Evolutionary conservation across 495 filamentous ascomycete genomes (phyloP), one percentile per base, ranked within the genome.

Genomic region (Aspergillus leporis): DNA sequence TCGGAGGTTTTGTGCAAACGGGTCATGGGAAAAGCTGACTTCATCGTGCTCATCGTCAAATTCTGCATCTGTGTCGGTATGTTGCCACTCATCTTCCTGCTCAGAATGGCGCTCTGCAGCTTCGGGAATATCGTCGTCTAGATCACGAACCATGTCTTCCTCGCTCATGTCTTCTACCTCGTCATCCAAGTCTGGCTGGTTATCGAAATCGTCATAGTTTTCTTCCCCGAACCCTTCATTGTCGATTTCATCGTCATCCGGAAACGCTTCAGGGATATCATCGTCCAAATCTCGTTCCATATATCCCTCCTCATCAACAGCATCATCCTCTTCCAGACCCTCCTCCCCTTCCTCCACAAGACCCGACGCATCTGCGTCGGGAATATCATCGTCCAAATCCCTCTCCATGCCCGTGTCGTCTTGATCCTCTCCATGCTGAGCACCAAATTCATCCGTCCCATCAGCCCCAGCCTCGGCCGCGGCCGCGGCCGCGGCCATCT

Each of bases 11-110:
- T 70, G 63, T 5, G 59, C 49, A 43, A 72, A 70, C 8, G 62
- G 66, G 19, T 66, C 58, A 31, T 67, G 68, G 5, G 68, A 49
- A 34, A 67, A 65, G 60, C 65, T 69, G n/a, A 67, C 47, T 12
- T 76, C 64, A n/a, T 69, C 62, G 16, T 70, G 63, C 3, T 75
- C 74, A 25, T 79, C 78, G 31, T 82, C 82, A 21, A 89, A 71
- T 56, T 87, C 85, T n/a, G 80, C 82, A 61, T 93, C 90, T 7
- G 90, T 91, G 73, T 96, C 91, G 21, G 91, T 96, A 65, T 96
- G 91, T 59, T 81, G 78, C 78, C 78, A 81, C 66, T 78, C 74
- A n/a, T 71, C 77, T 49, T 71, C 70, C 50, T 74, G 64, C 18
- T 66, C 69, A 8, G 58, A 67, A 0, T 54, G 73, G 40, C 67